phyloP scores from a whole-genome alignment of 805 yeast species.

The Candida nonsorbophila region DNA sequence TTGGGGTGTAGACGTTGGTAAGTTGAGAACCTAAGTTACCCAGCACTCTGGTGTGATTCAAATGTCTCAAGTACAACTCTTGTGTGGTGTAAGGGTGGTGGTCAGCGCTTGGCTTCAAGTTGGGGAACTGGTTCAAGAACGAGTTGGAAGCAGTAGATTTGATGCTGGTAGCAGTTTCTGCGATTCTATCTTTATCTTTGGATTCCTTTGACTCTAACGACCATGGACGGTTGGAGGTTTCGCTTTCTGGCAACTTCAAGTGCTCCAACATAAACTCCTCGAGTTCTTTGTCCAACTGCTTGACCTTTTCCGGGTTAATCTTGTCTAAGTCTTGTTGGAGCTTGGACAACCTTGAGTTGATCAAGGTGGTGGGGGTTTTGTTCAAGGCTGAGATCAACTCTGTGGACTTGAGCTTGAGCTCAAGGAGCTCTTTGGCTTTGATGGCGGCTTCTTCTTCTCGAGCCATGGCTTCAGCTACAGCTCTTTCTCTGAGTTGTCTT shows the following conservation, averaged over 20 bases:
- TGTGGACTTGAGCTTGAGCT: conserved; percentile 21
- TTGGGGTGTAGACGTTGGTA: conserved; percentile 64
- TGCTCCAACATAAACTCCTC: conserved; percentile 30
- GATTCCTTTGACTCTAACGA: conserved; percentile 6
- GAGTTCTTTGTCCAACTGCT: conserved; percentile 35
- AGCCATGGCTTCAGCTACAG: conserved; percentile 40
- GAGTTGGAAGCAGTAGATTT: conserved; percentile 28
- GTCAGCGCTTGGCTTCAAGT: conserved; percentile 54
- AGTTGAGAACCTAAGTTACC: conserved; percentile 63
- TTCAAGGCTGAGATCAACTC: conserved; percentile 27
- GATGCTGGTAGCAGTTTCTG: conserved; percentile 5
- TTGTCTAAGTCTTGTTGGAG: conserved; percentile 24
- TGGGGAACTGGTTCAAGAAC: conserved; percentile 45
- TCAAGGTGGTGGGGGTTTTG: conserved; percentile 25
- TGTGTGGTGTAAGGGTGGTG: conserved; percentile 68
- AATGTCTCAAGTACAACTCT: conserved; percentile 72
- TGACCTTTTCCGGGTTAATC: conserved; percentile 26
- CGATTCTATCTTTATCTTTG: conserved; percentile 2
- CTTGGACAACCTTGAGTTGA: conserved; percentile 21
- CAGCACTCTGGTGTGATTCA: conserved; percentile 50
- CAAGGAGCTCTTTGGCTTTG: conserved; percentile 27
- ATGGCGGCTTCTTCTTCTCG: conserved; percentile 36
- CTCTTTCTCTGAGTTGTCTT: conserved; percentile 31
- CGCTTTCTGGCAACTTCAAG: conserved; percentile 27
- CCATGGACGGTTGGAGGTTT: conserved; percentile 32